phyloP scores from a whole-genome alignment of 2,329 filamentous ascomycete species.

The Fusarium scirpi region DNA sequence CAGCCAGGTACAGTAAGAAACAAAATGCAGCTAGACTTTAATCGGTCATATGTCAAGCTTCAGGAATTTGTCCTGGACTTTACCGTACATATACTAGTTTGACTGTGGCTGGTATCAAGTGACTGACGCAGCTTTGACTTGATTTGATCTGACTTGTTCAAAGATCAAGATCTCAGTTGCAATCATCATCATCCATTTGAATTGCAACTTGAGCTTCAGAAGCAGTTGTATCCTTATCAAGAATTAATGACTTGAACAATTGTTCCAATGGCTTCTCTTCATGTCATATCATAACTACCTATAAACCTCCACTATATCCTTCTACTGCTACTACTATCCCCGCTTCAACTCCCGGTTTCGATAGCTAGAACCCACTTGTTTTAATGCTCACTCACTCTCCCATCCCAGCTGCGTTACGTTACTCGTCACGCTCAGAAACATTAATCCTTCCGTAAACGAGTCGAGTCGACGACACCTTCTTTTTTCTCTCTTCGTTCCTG shows the following conservation, averaged over 20 bases:
- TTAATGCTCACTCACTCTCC: constrained; percentile 21
- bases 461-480: constrained; percentile 24
- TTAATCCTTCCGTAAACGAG: constrained; percentile 26
- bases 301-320: not conserved
- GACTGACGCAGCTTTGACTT: constrained; percentile 46
- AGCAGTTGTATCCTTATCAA: not conserved
- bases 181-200: constrained; percentile 13
- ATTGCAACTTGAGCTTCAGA: not conserved
- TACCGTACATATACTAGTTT: constrained; percentile 36
- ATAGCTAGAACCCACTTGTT: constrained; percentile 34
- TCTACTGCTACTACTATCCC: constrained; percentile 14
- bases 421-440: constrained; percentile 21
- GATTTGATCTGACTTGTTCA: constrained; percentile 10
- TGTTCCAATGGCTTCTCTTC: constrained; percentile 10
- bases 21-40: constrained; percentile 1
- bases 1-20: not conserved
- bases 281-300: constrained; percentile 19
- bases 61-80: constrained; percentile 33
- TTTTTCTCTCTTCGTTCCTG: constrained; percentile 1
- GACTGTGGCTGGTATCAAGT: constrained; percentile 42
- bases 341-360: constrained; percentile 30
- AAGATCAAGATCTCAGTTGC: constrained; percentile 6
- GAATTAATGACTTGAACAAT: constrained; percentile 8
- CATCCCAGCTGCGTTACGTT: constrained; percentile 18
- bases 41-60: constrained; percentile 28